phyloP scores from a whole-genome alignment of 768 basidiomycete species.

The Coprinopsis cinerea region DNA sequence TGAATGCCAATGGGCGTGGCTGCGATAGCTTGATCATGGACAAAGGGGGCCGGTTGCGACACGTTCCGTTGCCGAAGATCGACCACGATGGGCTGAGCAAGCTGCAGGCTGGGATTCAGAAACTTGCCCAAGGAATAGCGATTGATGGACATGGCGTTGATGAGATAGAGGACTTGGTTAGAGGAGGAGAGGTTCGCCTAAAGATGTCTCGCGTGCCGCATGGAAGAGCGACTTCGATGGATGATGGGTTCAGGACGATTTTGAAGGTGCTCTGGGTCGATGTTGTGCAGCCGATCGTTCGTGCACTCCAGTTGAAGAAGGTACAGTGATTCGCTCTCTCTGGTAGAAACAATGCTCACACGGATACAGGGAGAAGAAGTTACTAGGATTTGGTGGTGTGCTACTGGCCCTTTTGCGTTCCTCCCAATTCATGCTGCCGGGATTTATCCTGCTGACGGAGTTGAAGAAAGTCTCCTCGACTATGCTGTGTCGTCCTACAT shows the following conservation, averaged over 20 bases:
- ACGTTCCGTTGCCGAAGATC: not conserved
- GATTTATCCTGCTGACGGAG: not conserved
- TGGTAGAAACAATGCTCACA: not conserved
- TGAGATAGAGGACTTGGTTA: not conserved
- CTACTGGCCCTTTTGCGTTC: not conserved
- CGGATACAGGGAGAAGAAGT: not conserved
- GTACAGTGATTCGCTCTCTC: not conserved
- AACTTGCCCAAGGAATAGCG: not conserved
- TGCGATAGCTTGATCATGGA: not conserved
- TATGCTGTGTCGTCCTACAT: not conserved
- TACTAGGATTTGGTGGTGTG: constrained; percentile 2
- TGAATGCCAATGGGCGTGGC: not conserved
- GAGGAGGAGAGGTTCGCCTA: not conserved
- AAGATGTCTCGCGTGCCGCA: not conserved
- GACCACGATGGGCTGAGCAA: no score
- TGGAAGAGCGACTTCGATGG: not conserved
- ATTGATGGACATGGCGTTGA: not conserved
- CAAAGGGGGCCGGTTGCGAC: not conserved
- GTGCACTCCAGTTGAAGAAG: not conserved
- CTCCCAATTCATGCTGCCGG: constrained; percentile 2
- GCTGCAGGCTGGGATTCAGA: not conserved
- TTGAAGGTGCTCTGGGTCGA: not conserved
- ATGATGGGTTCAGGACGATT: not conserved
- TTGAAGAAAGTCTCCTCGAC: not conserved
- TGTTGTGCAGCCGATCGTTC: not conserved